Percentiles rank a stretch among this genome's conserved stretches.
Evolutionary conservation across 1,139 yeast species (phyloP).

Genomic region (Sugiyamaella xylanicola): DNA sequence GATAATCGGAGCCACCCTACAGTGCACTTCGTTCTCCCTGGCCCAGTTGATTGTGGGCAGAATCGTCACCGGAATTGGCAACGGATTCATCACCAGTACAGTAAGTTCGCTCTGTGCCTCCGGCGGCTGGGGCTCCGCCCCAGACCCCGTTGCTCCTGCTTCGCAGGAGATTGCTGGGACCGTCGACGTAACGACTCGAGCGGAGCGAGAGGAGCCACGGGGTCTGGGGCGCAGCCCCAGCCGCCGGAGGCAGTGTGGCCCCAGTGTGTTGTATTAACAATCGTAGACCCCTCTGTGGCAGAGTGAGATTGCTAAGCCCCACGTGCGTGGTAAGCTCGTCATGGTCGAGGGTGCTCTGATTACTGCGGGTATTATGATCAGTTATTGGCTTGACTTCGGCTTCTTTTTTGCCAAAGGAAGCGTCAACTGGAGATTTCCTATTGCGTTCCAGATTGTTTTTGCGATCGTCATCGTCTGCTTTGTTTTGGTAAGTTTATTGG

Average conservation of each 20-base stretch:
- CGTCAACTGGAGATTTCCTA: conserved; percentile 58
- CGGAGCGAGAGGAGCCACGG: no score
- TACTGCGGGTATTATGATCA: conserved; percentile 69
- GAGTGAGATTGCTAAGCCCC: conserved; percentile 71
- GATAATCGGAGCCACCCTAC: conserved; percentile 64
- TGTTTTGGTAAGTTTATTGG: conserved; percentile 51
- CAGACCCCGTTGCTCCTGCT: conserved; percentile 39
- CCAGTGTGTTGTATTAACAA: conserved; percentile 25
- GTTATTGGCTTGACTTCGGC: conserved; percentile 70
- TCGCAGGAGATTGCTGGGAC: no score
- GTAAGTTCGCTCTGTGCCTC: no score
- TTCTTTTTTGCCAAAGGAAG: conserved; percentile 46
- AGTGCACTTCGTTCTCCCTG: conserved; percentile 58
- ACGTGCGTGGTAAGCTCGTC: conserved; percentile 69
- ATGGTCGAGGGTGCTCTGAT: conserved; percentile 68
- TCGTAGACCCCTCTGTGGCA: conserved; percentile 62
- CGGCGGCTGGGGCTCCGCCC: no score
- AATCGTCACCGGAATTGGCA: conserved; percentile 76
- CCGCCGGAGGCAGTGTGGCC: no score
- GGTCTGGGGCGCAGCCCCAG: no score
- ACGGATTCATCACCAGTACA: conserved; percentile 76
- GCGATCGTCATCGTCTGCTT: conserved; percentile 51
- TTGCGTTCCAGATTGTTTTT: conserved; percentile 52
- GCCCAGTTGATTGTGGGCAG: conserved; percentile 76
- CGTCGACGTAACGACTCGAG: no score